Base-by-base conservation (phyloP, 75 land plant genomes). In the Cupressus sempervirens region DNA sequence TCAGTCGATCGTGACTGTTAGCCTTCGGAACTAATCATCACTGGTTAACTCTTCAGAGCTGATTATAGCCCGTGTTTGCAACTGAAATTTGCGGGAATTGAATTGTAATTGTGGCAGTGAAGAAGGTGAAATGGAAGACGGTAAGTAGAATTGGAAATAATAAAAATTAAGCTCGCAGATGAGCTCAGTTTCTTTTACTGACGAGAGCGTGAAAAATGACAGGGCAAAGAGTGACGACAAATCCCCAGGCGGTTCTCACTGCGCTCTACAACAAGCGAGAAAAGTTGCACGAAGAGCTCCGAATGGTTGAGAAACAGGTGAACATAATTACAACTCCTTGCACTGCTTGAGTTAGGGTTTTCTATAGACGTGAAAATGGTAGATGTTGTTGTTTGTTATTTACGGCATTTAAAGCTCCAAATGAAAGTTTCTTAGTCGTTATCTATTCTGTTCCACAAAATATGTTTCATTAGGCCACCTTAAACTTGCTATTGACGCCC, bases 231-330 rank as follows among this genome's bases (percentile, higher is more conserved):
- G 75, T 83, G 56, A 67, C 91, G n/a, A 70, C 90, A 74, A 93
- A 88, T 88, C 95, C 95, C 3, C 86, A 92, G 80, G 91, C 93
- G 41, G 87, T 85, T 76, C 95, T 94, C 45, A 68, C 86, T 13
- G 82, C 91, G 58, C 86, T 91, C n/a, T 30, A 91, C 20, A 62
- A 88, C 77, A 93, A 93, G 80, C 85, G 90, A 84, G 92, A 90
- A 40, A 93, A 91, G 87, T 92, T 94, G 81, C 94, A 90, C 29
- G 95, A 93, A 32, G 96, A 94, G 83, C 93, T 94, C 15, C 93
- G 96, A 3, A 83, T 45, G 32, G 90, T 94, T 18, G 96, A 94
- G 85, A 93, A 90, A 38, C 96, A 94, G 92, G 96, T 90, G 38
- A 46, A 20, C 74, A 14, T 14, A 56, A 1, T n/a, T 35, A 8